These are phyloP conservation scores for Porphyrellus cyaneotinctus DNA, from an alignment of 768 basidiomycete genomes.

Conservation along the genomic window DNA sequence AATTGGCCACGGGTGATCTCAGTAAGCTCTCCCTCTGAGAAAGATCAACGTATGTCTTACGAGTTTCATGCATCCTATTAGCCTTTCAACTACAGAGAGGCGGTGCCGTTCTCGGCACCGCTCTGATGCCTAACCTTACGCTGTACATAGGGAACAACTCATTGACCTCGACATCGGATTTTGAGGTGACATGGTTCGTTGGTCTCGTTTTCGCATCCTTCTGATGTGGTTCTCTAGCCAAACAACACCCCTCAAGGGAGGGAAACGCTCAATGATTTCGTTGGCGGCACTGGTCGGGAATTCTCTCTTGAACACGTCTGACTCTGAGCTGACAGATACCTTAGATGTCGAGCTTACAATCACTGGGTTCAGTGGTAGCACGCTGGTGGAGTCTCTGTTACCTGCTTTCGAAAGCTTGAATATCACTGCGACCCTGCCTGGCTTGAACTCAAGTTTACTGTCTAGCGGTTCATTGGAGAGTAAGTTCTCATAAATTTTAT, in stretches of 20 bases:
- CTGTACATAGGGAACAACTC: constrained; percentile 60
- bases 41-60: neutral
- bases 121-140: constrained; percentile 55
- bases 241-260: constrained; percentile 56
- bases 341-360: constrained; percentile 56
- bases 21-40: constrained; percentile 43
- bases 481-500: constrained; percentile 18
- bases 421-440: constrained; percentile 55
- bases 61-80: constrained; percentile 19
- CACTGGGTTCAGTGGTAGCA: constrained; percentile 56
- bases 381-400: constrained; percentile 51
- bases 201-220: neutral
- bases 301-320: neutral
- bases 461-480: constrained; percentile 52
- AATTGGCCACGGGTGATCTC: constrained; percentile 58
- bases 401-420: constrained; percentile 59
- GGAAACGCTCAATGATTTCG: constrained; percentile 65
- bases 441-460: constrained; percentile 53
- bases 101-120: constrained; percentile 53
- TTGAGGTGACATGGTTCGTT: constrained; percentile 36
- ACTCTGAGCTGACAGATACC: neutral
- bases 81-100: constrained; percentile 55
- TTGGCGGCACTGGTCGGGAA: constrained; percentile 50
- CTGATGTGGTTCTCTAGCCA: constrained; percentile 37
- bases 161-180: constrained; percentile 45